Base-by-base conservation (phyloP, 1,284 basidiomycete genomes). In the Ustilago shanxiensis region DNA sequence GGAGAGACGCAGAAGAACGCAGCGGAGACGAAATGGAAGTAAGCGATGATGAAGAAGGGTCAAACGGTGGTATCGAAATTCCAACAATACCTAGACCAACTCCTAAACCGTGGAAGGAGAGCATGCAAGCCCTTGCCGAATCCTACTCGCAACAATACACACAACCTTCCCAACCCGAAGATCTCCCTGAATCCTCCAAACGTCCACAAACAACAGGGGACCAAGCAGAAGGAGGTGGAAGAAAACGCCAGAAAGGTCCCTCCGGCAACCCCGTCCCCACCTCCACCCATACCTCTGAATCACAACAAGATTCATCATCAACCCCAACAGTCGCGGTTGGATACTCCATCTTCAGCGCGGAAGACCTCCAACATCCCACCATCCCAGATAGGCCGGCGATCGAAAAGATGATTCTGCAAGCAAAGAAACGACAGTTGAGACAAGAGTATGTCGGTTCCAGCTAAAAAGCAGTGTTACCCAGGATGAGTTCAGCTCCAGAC, bases 11-110 rank as follows among this genome's bases (percentile, higher is more conserved):
- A 39, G n/a, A 35, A 24, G 31, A 28, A 45, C 10, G 35, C 45
- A 11, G 59, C 31, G 5, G 66, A 57, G 33, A n/a, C n/a, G 51
- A 63, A 9, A 61, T 57, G 58, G 47, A 63, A 9, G 14, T 52
- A n/a, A 58, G 61, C 28, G 53, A 72, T 7, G 33, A 69, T 52
- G 52, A 66, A 50, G 7, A 20, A 24, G 20, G 31, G 20, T n/a
- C 49, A 5, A 22, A 29, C 13, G 79, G 64, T 0, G 79, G 72
- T 51, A 76, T 79, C 47, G 73, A 77, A 29, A 18, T 85, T 9
- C 70, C 69, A 0, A 55, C 60, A 24, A 77, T 82, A 31, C 76
- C 82, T 6, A 55, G 83, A 37, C 80, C 79, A 1, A 44, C 61
- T 11, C 78, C 82, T 5, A 60, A 66, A 29, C 68, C 73, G 35